Base-by-base conservation (phyloP, 1,284 basidiomycete species). In the Rhodotorula sp. region DNA sequence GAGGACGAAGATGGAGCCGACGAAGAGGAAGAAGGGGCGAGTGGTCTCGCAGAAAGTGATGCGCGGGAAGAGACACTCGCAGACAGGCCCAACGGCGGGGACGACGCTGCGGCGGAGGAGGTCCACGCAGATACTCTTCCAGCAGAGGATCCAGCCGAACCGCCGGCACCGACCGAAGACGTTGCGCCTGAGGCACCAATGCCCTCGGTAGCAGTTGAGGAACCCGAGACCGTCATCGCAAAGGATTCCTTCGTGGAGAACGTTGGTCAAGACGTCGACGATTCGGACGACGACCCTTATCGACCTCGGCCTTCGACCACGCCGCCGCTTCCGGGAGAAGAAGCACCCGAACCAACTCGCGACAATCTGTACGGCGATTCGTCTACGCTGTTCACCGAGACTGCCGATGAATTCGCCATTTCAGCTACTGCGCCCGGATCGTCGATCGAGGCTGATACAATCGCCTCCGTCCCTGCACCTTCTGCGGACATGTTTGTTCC, bases 1-100 rank as follows among this genome's bases (percentile, higher is more conserved):
- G 82, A 83, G 16, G 81, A 82, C 54, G 82, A 83, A 14, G 93
- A 91, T 1, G 95, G 97, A 66, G 93, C 93, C 68, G 93, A 95
- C 76, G 92, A 84, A 1, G 92, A 66, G 3, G 69, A 61, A 3
- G 56, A 52, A 7, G 64, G 14, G 2, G 65, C 62, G 14, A 56
- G 47, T 5, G 14, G 15, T 14, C 26, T 15, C 8, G 54, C 58
- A n/a, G 50, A n/a, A 7, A 38, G 10, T n/a, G 54, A 55, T 26
- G n/a, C 54, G 54, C 54, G 26, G 54, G n/a, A 2, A 21, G 43
- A 10, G 26, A 14, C 26, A 15, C 12, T 28, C 34, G 34, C 34
- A n/a, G 23, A 14, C 34, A 23, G 3, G 15, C 57, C 2, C 21
- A 14, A 10, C 19, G 31, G 31, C 31, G 56, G 18, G 18, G n/a